Evolutionary conservation across 495 filamentous ascomycete genomes (phyloP), one percentile per base, ranked within the genome.

Genomic region (Daldinia decipiens): DNA sequence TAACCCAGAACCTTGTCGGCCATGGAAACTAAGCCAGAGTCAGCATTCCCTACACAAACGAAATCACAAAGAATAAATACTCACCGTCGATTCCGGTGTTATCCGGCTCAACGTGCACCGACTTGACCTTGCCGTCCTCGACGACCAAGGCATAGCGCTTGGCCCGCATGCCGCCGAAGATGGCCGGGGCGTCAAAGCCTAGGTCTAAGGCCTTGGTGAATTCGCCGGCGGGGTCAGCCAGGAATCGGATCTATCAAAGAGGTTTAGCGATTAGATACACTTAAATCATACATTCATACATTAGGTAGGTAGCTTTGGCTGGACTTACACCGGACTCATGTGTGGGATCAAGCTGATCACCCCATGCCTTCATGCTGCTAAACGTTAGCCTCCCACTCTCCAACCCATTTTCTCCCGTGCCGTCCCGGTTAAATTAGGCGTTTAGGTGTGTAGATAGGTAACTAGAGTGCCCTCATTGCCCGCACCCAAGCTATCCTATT

Each of bases 171-270:
- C 90, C 90, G 47, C 94, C 95, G 76, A 98, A 98, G 80, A 98
- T 91, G 32, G 92, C 83, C 17, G 86, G 82, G 47, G 88, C 90
- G 68, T 98, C 94, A 76, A 97, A 98, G 59, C 84, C 84, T 39
- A 98, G 84, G 67, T 96, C 94, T 9, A 98, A 85, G 24, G 92
- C 91, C 70, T 92, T 88, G 68, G 92, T 97, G 84, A 97, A 96
- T 64, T 87, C 81, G 55, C 85, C 91, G n/a, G 87, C 81, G 13
- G 95, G 92, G 80, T 99, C 95, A 63, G 91, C 95, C 17, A 99
- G 85, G 85, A 97, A 98, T 72, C 94, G 94, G 78, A 98, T 80
- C 82, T 85, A 26, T 19, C 12, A 43, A 26, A 6, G 39, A 34
- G 5, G 3, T 11, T 62, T 57, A 39, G 59, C 39, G 13, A 50